Conservation (phyloP, 805 yeast species). For the Candida insectorum region DNA sequence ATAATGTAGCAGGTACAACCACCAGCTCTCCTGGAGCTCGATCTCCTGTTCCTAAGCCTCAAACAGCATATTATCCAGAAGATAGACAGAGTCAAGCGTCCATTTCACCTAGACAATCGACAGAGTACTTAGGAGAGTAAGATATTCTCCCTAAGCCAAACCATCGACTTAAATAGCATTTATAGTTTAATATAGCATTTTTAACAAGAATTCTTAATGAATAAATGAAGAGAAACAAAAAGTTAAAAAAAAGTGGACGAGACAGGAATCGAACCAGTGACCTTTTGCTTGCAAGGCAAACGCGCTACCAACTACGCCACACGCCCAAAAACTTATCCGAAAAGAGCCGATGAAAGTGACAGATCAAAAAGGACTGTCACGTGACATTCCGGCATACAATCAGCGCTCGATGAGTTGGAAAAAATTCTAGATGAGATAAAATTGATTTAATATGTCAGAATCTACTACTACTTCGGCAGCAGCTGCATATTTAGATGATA, state of each 20-base stretch:
- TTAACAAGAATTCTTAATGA: no score
- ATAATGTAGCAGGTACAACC: conserved; percentile 17
- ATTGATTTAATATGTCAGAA: conserved; percentile 6
- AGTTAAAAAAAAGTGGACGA: conserved; percentile 55
- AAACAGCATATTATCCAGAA: background rate
- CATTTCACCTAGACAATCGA: conserved; percentile 3
- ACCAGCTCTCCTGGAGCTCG: conserved; percentile 1
- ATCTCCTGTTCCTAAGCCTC: no score
- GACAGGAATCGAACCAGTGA: conserved; percentile 77
- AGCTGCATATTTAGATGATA: conserved; percentile 68
- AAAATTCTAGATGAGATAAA: conserved; percentile 10
- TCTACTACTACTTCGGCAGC: conserved; percentile 46
- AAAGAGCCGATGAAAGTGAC: no score
- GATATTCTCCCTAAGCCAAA: no score
- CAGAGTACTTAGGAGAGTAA: conserved; percentile 1
- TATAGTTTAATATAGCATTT: no score
- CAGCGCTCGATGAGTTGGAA: background rate
- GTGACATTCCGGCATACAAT: background rate
- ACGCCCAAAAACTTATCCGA: conserved; percentile 44
- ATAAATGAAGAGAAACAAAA: conserved; percentile 7
- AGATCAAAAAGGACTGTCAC: no score
- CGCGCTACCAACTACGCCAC: conserved; percentile 86
- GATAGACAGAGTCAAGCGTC: background rate
- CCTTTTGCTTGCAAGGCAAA: conserved; percentile 76
- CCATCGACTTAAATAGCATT: no score